Evolutionary conservation across 345 rosid species (phyloP).

Genomic region (Eucalyptus fibrosa): DNA sequence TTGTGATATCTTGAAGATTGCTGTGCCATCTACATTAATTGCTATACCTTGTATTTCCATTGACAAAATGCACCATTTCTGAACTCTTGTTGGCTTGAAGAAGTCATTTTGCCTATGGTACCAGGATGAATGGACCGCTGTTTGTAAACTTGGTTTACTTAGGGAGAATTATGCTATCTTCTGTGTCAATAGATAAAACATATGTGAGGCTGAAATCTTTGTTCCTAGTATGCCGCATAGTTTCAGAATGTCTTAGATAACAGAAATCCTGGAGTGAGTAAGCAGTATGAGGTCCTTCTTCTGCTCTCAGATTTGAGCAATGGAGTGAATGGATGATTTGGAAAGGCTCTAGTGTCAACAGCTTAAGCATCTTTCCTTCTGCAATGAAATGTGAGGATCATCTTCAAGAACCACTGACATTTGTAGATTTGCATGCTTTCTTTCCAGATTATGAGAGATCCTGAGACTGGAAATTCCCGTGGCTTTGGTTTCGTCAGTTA

Average conservation of each 20-base stretch:
- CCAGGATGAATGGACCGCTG: neutral
- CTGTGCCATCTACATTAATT: neutral
- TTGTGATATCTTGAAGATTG: neutral
- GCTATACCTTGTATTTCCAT: neutral
- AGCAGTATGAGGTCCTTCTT: neutral
- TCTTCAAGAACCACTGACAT: neutral
- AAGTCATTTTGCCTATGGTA: neutral
- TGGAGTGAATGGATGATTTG: neutral
- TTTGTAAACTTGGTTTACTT: neutral
- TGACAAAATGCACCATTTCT: neutral
- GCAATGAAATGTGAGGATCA: neutral
- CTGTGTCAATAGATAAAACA: neutral
- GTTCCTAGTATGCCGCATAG: neutral
- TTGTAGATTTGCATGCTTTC: neutral
- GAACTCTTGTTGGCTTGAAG: neutral
- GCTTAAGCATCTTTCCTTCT: neutral
- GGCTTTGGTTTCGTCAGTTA: constrained; percentile 98
- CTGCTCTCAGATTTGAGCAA: neutral
- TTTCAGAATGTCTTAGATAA: neutral
- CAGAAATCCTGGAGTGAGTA: neutral
- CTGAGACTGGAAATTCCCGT: constrained; percentile 93
- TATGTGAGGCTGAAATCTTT: neutral
- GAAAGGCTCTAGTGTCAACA: neutral
- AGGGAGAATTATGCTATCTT: neutral
- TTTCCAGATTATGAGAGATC: constrained; percentile 93